Evolutionary conservation across 73 alveolate species (phyloP), one percentile per base, ranked within the genome.

Genomic region (Effrenium voratum): DNA sequence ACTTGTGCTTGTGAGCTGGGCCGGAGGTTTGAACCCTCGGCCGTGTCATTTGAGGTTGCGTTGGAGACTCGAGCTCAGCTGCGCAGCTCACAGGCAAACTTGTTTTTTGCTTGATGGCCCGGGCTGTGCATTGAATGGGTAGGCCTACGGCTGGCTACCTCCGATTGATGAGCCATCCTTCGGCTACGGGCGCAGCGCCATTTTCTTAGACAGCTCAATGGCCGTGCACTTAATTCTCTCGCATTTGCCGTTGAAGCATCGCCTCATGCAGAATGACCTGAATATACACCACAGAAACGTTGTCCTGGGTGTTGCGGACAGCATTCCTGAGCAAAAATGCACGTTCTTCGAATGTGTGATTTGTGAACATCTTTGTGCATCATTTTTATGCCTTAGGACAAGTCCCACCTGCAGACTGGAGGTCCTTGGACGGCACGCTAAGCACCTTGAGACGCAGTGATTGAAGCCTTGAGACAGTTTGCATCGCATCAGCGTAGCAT

Each of bases 401-500:
- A 82, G 41, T 82, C 92, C 36, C 92, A 82, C 50, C 92, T 82
- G 36, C 92, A 82, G 36, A 82, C 73, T 28, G 92, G 92, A 26
- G 92, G 92, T 82, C 92, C 92, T 49, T 82, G 92, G 92, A 82
- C 92, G 49, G 92, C 92, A 82, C 92, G 92, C 92, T 82, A 82
- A 82, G 92, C 92, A 60, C 24, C 90, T 79, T 30, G 90, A 66
- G 46, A 15, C 22, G 26, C 44, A 79, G 28, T 45, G 4, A 36
- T 47, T 16, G 2, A 10, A 76, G 10, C 30, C 59, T 16, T 19
- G 6, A 22, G 41, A 76, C 5, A 34, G 15, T n/a, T n/a, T n/a
- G n/a, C n/a, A n/a, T n/a, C n/a, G n/a, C n/a, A n/a, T n/a, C n/a
- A n/a, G n/a, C n/a, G n/a, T n/a, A n/a, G n/a, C n/a, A n/a, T n/a